Base-by-base conservation (phyloP, 2,329 filamentous ascomycete genomes). In the Stachybotrys chlorohalonatus region DNA sequence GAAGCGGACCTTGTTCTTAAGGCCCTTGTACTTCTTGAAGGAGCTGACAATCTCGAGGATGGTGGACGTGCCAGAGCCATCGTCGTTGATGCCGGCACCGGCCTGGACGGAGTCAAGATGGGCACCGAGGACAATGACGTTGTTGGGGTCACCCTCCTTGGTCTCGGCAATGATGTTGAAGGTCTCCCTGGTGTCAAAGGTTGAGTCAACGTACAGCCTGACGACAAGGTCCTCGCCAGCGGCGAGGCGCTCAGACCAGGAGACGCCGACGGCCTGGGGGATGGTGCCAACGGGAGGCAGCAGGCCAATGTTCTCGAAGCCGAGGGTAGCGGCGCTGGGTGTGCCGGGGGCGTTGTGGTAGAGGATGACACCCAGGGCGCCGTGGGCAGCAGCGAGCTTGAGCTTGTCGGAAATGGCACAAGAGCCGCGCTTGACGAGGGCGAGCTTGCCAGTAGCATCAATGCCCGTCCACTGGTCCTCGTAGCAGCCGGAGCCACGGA, bases 311-410 rank as follows among this genome's bases (percentile, higher is more conserved):
- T 67, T 70, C 48, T 60, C 59, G 3, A 68, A 68, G 15, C 77
- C 75, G 3, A 87, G 73, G 0, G 81, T 85, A 7, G 80, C 83
- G 31, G 71, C 69, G 1, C 75, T 75, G 3, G 86, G 72, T 0
- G 81, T 84, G 13, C 78, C 80, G 0, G 75, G 66, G 2, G 66
- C 71, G 57, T 85, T 82, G 74, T 87, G 82, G 68, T 83, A 86
- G 55, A 87, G 72, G 51, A 87, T 69, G 1, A 78, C 71, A 45
- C 67, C 74, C 6, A 71, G 11, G 1, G 74, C 75, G 45, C 74
- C 74, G 32, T 70, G 64, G 2, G 66, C 64, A 58, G 65, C 70
- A 42, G 75, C 75, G 5, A 75, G 66, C 60, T 68, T 70, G 42
- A 74, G 63, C 64, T 76, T 77, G 53, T 71, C 67, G 5, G 68